Evolutionary conservation across 2,329 filamentous ascomycete species (phyloP), one percentile per base, ranked within the genome.

Genomic region (Beauveria australis): DNA sequence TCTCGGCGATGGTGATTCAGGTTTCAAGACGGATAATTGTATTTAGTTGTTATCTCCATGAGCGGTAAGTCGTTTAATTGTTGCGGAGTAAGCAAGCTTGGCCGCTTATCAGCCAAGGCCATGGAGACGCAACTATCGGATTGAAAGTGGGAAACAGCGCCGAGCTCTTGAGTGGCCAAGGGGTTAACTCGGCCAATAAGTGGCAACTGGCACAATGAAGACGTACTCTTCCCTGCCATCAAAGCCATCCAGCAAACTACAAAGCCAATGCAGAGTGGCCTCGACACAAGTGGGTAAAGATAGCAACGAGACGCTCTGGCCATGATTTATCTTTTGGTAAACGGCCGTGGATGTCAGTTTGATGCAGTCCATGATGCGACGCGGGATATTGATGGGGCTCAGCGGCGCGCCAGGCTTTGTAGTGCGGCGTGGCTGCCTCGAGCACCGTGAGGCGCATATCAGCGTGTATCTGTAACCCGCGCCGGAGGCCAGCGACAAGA

Each of bases 61-160:
- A 28, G 22, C 24, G 46, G 28, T 19, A 9, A 7, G 22, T 33
- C 28, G 16, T 57, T 14, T 22, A 40, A 16, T 30, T 28, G 33
- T 28, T 49, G 47, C 47, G 55, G 55, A 58, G 46, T 14, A 12
- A 18, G n/a, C 22, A 33, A 12, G 33, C 55, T 58, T 51, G 37
- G 46, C 46, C 33, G 33, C 33, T 51, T 51, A 58, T 51, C 46
- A 37, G 55, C 55, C 46, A 58, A 51, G 46, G 37, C 55, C 12
- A 8, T 8, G 6, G 2, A 37, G 4, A 37, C 28, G 1, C 0
- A 28, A 28, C 30, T 16, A 43, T 28, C 53, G 14, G 19, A 47
- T 14, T 57, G 26, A 14, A 48, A 41, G 3, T 7, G 44, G 24
- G 12, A 48, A 26, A n/a, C 41, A 24, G 41, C 14, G 26, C 41